Evolutionary conservation across 2,329 filamentous ascomycete genomes (phyloP), one percentile per base, ranked within the genome.

Genomic region (Cercospora sesami): DNA sequence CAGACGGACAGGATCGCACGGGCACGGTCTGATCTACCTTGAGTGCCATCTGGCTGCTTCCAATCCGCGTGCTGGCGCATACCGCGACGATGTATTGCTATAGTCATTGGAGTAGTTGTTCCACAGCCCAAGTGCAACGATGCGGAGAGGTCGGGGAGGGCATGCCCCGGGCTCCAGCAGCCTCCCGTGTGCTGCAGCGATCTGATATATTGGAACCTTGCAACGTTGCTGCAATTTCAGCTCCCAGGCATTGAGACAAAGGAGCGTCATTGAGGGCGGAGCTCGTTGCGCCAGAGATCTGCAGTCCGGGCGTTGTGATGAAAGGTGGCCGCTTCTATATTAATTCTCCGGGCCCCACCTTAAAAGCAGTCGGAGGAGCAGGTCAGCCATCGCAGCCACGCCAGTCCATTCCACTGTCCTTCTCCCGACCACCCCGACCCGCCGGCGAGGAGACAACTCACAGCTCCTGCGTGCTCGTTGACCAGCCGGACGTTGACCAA

Each of bases 261-360:
- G 45, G 45, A 51, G 45, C 45, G 45, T 23, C 45, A 51, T 51
- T 23, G 45, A 51, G 45, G 18, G 45, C 45, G 45, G 45, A 51
- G 18, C 60, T 63, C 51, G 28, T 58, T 55, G 48, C 51, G 62
- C 62, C 18, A 64, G 18, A 45, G 53, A 58, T 62, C 60, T 62
- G 36, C 60, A 28, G 63, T 59, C 31, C 28, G 63, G 45, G 57
- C 53, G 23, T 58, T 58, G 53, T 33, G 53, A 58, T 58, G 53
- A 58, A 30, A 58, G 53, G 53, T 58, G 53, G 53, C 53, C 26
- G 26, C 53, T 58, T 30, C 30, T 58, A 30, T 58, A 58, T 58
- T 58, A 58, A 58, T 58, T 58, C 53, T 58, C 53, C 26, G 30
- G 30, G 30, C 26, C 30, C 26, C 26, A 33, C 26, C 53, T 31